Evolutionary conservation across 1,284 basidiomycete species (phyloP).

Genomic region (Peniophora sp.): DNA sequence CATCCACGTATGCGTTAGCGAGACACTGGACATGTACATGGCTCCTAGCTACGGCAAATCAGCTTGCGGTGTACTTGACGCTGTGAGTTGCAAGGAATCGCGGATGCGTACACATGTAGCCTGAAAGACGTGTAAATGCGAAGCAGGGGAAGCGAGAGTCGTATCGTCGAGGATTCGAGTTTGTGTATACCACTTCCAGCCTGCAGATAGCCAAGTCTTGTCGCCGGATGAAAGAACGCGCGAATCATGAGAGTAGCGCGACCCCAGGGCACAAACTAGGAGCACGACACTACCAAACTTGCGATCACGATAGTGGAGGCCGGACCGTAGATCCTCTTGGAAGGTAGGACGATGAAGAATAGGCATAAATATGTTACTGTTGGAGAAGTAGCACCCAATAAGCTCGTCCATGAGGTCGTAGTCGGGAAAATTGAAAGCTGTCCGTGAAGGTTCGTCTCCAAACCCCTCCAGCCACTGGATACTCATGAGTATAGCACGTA

Average conservation of each 20-base stretch:
- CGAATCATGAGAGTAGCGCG: constrained; percentile 42
- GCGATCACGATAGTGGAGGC: constrained; percentile 32
- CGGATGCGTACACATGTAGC: constrained; percentile 33
- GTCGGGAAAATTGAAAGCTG: constrained; percentile 24
- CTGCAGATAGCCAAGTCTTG: constrained; percentile 43
- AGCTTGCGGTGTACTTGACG: neutral
- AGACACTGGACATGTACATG: constrained; percentile 23
- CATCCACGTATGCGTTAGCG: constrained; percentile 30
- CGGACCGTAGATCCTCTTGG: constrained; percentile 26
- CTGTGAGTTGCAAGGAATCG: neutral
- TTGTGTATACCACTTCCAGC: constrained; percentile 72
- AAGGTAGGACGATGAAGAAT: constrained; percentile 46
- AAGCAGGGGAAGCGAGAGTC: constrained; percentile 34
- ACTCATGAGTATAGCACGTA: neutral
- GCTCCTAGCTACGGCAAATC: neutral
- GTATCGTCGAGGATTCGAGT: constrained; percentile 32
- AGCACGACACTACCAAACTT: constrained; percentile 42
- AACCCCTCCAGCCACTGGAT: neutral
- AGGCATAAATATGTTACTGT: constrained; percentile 33
- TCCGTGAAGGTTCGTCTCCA: constrained; percentile 16
- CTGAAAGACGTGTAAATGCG: constrained; percentile 63
- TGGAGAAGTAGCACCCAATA: constrained; percentile 39
- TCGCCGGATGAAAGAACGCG: constrained; percentile 43
- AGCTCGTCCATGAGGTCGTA: constrained; percentile 31
- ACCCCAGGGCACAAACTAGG: constrained; percentile 44